phyloP scores from a whole-genome alignment of 768 basidiomycete genomes.

The Rhodotorula taiwanensis region DNA sequence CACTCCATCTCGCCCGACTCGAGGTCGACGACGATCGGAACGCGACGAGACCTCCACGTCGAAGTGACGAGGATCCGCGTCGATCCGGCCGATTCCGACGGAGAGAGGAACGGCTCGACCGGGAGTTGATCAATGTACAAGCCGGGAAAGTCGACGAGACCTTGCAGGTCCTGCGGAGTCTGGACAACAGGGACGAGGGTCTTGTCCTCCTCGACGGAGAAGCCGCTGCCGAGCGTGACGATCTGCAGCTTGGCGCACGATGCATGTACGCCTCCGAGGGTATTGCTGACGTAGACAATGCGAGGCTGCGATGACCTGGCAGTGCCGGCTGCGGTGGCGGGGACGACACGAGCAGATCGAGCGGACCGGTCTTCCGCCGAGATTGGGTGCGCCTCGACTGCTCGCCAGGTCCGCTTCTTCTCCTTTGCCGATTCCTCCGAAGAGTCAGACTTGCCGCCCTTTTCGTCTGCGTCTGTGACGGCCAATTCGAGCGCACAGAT shows the following conservation, averaged over 20 bases:
- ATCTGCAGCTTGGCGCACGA: conserved; percentile 54
- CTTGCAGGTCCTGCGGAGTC: conserved; percentile 43
- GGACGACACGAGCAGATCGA: conserved; percentile 55
- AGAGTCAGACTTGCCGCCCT: not conserved
- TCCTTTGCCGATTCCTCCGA: conserved; percentile 14
- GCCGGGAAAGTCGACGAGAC: conserved; percentile 53
- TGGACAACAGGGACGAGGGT: conserved; percentile 48
- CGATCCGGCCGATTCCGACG: conserved; percentile 31
- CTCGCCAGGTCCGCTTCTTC: not conserved
- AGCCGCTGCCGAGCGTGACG: conserved; percentile 44
- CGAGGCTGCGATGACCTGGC: conserved; percentile 7
- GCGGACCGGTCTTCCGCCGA: conserved; percentile 48
- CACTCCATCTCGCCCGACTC: conserved; percentile 49
- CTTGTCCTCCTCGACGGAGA: not conserved
- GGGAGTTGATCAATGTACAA: conserved; percentile 56
- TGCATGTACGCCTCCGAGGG: conserved; percentile 57
- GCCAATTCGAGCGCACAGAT: conserved; percentile 54
- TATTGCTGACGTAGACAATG: conserved; percentile 56
- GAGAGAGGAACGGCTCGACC: conserved; percentile 47
- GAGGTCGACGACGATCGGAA: conserved; percentile 51
- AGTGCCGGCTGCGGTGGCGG: conserved; percentile 34
- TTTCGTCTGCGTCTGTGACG: not conserved
- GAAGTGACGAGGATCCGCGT: conserved; percentile 50
- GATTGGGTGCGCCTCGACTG: not conserved
- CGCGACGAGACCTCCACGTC: conserved; percentile 54